These are phyloP conservation scores for Gossypium bickii DNA, from an alignment of 345 rosid species.

Conservation along the genomic window DNA sequence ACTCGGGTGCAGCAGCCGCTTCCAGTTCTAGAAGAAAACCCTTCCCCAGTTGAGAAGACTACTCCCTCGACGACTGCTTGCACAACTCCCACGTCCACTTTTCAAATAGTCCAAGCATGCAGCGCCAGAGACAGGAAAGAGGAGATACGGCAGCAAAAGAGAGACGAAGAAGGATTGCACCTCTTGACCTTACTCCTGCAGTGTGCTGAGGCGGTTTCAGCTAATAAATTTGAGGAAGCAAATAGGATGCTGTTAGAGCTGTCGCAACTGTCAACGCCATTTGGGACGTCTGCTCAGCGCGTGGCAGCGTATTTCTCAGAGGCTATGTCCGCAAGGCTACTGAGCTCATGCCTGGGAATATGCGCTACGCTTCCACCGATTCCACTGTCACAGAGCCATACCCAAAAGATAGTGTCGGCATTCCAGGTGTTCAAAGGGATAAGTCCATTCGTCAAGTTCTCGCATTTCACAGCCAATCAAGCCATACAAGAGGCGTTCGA, in stretches of 20 bases:
- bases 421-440: conserved; percentile 96
- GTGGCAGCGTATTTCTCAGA: conserved; percentile 99
- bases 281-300: conserved; percentile 92
- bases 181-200: conserved; percentile 84
- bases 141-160: conserved; percentile 65
- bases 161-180: conserved; percentile 87
- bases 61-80: conserved; percentile 23
- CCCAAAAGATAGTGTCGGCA: conserved; percentile 79
- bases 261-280: conserved; percentile 84
- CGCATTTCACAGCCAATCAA: conserved; percentile 95
- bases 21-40: conserved; percentile 27
- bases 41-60: conserved; percentile 43
- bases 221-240: conserved; percentile 79
- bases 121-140: conserved; percentile 55
- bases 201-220: conserved; percentile 96
- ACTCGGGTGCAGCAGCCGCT: conserved; percentile 16
- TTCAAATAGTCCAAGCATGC: conserved; percentile 21
- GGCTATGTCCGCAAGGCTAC: conserved; percentile 89
- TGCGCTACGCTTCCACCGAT: conserved; percentile 67
- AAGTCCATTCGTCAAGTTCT: conserved; percentile 93
- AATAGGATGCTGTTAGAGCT: conserved; percentile 85
- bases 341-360: conserved; percentile 82
- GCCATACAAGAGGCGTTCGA: conserved; percentile 98
- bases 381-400: conserved; percentile 48
- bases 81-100: conserved; percentile 20